These are phyloP conservation scores for Chlorella vulgaris DNA, from an alignment of 139 green algal genomes.

Conservation along the genomic window DNA sequence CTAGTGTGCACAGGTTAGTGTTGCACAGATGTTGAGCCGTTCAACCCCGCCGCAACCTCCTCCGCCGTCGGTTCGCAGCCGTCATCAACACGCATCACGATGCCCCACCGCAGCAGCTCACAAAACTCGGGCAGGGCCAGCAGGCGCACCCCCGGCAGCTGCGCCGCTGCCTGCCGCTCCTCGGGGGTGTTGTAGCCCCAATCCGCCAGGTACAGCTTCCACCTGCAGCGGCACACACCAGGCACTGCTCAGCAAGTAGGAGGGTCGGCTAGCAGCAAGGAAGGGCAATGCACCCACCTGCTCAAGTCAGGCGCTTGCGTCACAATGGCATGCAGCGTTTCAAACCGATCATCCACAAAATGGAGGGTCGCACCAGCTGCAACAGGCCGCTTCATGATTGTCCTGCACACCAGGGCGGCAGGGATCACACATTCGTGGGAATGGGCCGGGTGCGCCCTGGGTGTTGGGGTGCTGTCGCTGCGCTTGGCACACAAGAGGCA, in stretches of 20 bases:
- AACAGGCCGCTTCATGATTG: slow-evolving; percentile 46
- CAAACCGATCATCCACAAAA: slow-evolving; percentile 79
- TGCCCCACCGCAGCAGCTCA: slow-evolving; percentile 60
- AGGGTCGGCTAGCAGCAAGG: too few relatives aligned
- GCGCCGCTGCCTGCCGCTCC: slow-evolving; percentile 61
- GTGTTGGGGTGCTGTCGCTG: too few relatives aligned
- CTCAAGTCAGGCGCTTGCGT: slow-evolving; percentile 37
- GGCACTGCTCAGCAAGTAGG: too few relatives aligned
- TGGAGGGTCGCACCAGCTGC: slow-evolving; percentile 54
- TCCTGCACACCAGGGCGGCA: slow-evolving; percentile 16
- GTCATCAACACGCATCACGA: slow-evolving; percentile 60
- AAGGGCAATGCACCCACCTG: slow-evolving; percentile 57
- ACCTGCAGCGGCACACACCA: slow-evolving; percentile 47
- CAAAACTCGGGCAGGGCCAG: slow-evolving; percentile 52
- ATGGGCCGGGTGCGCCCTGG: too few relatives aligned
- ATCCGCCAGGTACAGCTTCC: slow-evolving; percentile 88
- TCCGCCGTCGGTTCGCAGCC: slow-evolving; percentile 66
- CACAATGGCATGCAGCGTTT: slow-evolving; percentile 66
- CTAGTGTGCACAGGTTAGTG: too few relatives aligned
- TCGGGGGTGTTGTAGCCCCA: slow-evolving; percentile 91
- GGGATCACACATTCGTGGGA: background rate
- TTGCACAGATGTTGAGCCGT: too few relatives aligned
- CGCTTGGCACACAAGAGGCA: too few relatives aligned
- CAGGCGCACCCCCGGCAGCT: slow-evolving; percentile 46
- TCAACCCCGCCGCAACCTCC: slow-evolving; percentile 40